Base-by-base conservation (phyloP, 2,329 filamentous ascomycete genomes). In the Fusarium sp. region DNA sequence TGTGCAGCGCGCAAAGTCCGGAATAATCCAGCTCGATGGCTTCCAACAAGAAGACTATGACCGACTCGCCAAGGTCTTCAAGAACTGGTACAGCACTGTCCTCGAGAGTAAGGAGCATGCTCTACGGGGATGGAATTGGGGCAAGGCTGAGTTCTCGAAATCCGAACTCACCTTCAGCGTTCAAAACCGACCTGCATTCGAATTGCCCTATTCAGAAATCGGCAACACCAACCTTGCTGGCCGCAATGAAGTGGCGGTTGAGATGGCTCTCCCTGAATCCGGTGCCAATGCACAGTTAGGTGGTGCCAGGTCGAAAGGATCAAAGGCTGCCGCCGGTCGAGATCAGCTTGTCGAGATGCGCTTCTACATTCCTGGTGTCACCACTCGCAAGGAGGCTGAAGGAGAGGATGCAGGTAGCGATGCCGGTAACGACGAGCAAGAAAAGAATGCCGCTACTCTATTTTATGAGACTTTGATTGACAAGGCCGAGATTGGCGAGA, bases 401-500 rank as follows among this genome's bases (percentile, higher is more conserved):
- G 92, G 92, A 57, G 92, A 92, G 53, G 92, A 93, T 48, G 92
- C 91, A 27, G 91, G 88, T 38, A 92, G 89, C 71, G 88, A 88
- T 66, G 78, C 75, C 18, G 81, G 76, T 62, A 78, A 75, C 17
- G 81, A 75, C 27, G 81, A 86, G 57, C 90, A 92, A 79, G 95
- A 98, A 83, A 94, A 97, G 83, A 98, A 97, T 77, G 96, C 96
- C 4, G 96, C 96, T 23, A 96, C 93, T 65, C 86, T 98, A n/a
- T 99, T 99, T 83, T 99, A 99, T 79, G 95, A 99, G 80, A 97
- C 94, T 0, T 87, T 99, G 35, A 97, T 98, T 84, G 95, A 98
- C 79, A 98, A 98, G 87, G 96, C 96, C 33, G 95, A 99, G 84
- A 99, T 99, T 84, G 97, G 96, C 73, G 96, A 99, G 81, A 96